Evolutionary conservation across 2,329 filamentous ascomycete genomes (phyloP), one percentile per base, ranked within the genome.

Genomic region (Diaporthe aspalathi): DNA sequence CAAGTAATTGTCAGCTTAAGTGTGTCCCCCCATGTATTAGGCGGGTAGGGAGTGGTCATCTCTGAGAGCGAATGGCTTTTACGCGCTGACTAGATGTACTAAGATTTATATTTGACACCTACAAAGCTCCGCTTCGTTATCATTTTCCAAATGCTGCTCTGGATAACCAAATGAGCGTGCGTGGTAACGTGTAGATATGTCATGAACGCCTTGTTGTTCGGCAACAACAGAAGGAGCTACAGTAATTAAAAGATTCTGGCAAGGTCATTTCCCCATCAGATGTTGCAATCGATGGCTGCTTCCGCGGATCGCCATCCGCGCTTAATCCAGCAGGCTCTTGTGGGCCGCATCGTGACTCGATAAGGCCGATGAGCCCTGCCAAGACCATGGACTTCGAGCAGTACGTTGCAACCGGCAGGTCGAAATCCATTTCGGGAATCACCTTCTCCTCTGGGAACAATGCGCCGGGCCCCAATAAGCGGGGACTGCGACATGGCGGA

Each of bases 401-500:
- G 14, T 16, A 17, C 17, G 43, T 35, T 63, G 17, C 43, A 49
- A 24, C 24, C 17, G 60, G 43, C 43, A 63, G 60, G 60, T 35
- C n/a, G 7, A 20, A 29, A 24, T 4, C 70, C 56, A 6, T 72
- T 24, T 47, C 32, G 32, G 49, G 38, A 72, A 56, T 54, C 57
- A 72, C 70, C 70, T 72, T 70, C 70, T 70, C 14, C 49, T 70
- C 67, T 70, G 20, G 70, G 70, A 45, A 72, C 22, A 40, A 32
- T 60, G 4, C 17, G 29, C 66, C 54, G 43, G 45, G 14, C 47
- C 32, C 24, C 20, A 27, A 20, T 11, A 35, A 27, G 22, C 38
- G 17, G 24, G 17, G 49, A n/a, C 4, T 53, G 43, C 22, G 35
- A 38, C 56, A 50, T 65, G 22, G 22, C 27, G 45, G n/a, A n/a